phyloP scores from a whole-genome alignment of 768 basidiomycete genomes.

The Sporobolomyces pararoseus region DNA sequence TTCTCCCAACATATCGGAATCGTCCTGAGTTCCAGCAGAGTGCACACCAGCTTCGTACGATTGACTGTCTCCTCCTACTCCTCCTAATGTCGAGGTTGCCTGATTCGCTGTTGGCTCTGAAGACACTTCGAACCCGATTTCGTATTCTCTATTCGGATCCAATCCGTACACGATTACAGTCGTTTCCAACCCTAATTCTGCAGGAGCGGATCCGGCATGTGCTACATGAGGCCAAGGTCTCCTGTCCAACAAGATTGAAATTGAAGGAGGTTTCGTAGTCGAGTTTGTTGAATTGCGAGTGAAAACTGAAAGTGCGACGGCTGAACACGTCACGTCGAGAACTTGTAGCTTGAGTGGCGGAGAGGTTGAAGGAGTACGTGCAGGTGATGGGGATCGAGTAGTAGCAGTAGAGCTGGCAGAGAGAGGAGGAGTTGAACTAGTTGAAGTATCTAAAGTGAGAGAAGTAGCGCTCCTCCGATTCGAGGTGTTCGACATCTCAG shows the following conservation, averaged over 20 bases:
- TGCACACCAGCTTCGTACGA: too few relatives aligned
- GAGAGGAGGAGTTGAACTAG: background rate
- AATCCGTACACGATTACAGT: constrained; percentile 41
- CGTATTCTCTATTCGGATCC: constrained; percentile 35
- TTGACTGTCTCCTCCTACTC: background rate
- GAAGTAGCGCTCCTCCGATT: constrained; percentile 1
- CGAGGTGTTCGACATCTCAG: background rate
- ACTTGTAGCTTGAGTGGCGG: constrained; percentile 22
- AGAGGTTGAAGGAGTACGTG: background rate
- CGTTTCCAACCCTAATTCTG: constrained; percentile 16
- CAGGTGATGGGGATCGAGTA: background rate
- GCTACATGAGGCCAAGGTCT: constrained; percentile 41
- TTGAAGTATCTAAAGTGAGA: constrained; percentile 7
- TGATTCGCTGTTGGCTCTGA: background rate
- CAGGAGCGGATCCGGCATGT: constrained; percentile 24
- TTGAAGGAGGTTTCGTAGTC: constrained; percentile 12
- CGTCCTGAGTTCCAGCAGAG: background rate
- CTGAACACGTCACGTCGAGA: constrained; percentile 38
- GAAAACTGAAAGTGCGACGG: constrained; percentile 37
- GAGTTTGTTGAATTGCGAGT: background rate
- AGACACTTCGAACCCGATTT: constrained; percentile 37
- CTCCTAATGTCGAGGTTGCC: background rate
- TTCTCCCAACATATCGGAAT: background rate
- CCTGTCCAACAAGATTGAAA: constrained; percentile 39
- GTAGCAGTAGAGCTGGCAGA: background rate